A percentile compares a stretch with the other conserved stretches of the same genome.
phyloP scores from a whole-genome alignment of 2,329 filamentous ascomycete genomes.

The Arthroderma sp. region DNA sequence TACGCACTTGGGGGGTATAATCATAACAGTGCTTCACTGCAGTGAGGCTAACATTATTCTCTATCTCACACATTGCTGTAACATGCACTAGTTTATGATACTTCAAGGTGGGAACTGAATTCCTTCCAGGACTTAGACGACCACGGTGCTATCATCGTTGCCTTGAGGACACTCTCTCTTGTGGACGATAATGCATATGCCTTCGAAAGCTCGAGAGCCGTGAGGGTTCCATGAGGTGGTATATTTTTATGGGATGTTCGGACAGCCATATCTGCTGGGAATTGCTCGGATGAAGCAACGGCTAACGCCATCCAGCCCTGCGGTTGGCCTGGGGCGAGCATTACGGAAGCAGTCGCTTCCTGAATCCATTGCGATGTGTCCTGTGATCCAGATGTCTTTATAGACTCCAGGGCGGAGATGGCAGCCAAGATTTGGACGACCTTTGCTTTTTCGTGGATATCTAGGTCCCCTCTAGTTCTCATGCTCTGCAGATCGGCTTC shows the following conservation, averaged over 20 bases:
- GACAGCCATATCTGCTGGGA: slow-evolving; percentile 63
- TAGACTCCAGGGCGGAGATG: slow-evolving; percentile 48
- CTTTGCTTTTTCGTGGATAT: slow-evolving; percentile 49
- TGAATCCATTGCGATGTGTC: slow-evolving; percentile 31
- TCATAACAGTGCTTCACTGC: background rate
- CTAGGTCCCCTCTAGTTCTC: slow-evolving; percentile 53
- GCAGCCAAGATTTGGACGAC: slow-evolving; percentile 65
- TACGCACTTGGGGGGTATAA: too few relatives aligned
- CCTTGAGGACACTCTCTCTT: slow-evolving; percentile 60
- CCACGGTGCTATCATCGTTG: slow-evolving; percentile 76
- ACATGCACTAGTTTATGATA: background rate
- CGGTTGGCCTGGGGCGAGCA: slow-evolving; percentile 67
- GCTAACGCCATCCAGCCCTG: slow-evolving; percentile 71
- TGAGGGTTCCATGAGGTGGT: slow-evolving; percentile 57
- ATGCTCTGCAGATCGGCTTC: slow-evolving; percentile 61
- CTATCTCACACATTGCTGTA: background rate
- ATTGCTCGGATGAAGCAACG: slow-evolving; percentile 40
- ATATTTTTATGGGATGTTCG: slow-evolving; percentile 62
- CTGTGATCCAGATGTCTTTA: slow-evolving; percentile 27
- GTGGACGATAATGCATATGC: slow-evolving; percentile 63
- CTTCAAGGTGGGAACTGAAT: slow-evolving; percentile 18
- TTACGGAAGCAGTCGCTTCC: slow-evolving; percentile 62
- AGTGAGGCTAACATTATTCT: background rate
- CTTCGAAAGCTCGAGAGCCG: slow-evolving; percentile 54
- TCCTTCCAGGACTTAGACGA: slow-evolving; percentile 49